Base-by-base conservation (phyloP, 805 yeast species). In the Wickerhamiella kurtzmanii region DNA sequence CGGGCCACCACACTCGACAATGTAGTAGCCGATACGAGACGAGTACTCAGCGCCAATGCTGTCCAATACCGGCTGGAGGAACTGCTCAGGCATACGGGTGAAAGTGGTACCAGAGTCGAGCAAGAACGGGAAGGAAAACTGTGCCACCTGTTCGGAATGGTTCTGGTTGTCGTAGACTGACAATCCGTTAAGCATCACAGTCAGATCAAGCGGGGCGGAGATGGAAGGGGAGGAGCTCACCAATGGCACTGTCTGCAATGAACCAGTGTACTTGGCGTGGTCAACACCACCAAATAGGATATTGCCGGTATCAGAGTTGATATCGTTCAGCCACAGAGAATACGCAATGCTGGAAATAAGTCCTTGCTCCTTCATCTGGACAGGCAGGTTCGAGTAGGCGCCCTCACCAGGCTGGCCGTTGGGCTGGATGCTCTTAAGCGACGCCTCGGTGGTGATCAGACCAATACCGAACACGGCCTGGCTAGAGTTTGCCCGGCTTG, bases 391-490 rank as follows among this genome's bases (percentile, higher is more conserved):
- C 22, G 49, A 47, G 53, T 61, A 62, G 25, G 50, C 46, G 43
- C 21, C 20, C 20, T 18, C 28, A 28, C 37, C 46, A 47, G 25
- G 44, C 44, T 38, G 43, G 36, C 45, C 45, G 20, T 22, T 28
- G 20, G 44, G 32, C 44, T 18, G 45, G 32, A 25, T 6, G 16
- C 8, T 16, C 18, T 47, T 44, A 20, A 35, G 44, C 41, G 41
- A 40, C 15, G 58, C 54, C 53, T 63, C 66, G 35, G 55, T 56
- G 9, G 56, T 50, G 4, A 55, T 49, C 40, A 59, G 56, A 5
- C 66, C 66, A 22, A 63, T 58, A n/a, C 67, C 67, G 49, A 83
- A 63, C 21, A 84, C 89, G 48, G 86, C 86, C 53, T 70, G 62
- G 2, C 73, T 60, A 3, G 87, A 77, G 50, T 76, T 74, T 1